Percentiles rank a stretch among this genome's conserved stretches.
Evolutionary conservation across 352 stramenopile species (phyloP).

Genomic region (Paralagenidium karlingii): DNA sequence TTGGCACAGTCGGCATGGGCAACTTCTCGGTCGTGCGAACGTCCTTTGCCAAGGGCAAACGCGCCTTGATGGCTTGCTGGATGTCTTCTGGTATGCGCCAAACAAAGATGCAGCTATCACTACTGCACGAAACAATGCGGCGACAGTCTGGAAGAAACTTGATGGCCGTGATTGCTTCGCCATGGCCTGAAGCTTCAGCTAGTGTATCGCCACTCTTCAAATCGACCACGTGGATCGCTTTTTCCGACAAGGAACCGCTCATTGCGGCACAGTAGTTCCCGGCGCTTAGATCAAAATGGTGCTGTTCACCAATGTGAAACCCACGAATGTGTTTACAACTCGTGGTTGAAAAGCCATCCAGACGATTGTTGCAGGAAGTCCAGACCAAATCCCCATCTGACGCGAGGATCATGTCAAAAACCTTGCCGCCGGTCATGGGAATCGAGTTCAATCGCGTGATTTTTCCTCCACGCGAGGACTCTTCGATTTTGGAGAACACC

Average conservation of each 20-base stretch:
- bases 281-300: slow-evolving; percentile 50
- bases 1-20: slow-evolving; percentile 8
- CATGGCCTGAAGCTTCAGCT: slow-evolving; percentile 68
- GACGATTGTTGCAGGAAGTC: slow-evolving; percentile 61
- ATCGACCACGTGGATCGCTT: slow-evolving; percentile 79
- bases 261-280: slow-evolving; percentile 63
- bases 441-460: slow-evolving; percentile 26
- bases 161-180: slow-evolving; percentile 69
- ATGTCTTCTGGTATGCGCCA: slow-evolving; percentile 75
- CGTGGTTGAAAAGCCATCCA: slow-evolving; percentile 46
- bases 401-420: slow-evolving; percentile 66
- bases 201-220: slow-evolving; percentile 62
- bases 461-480: slow-evolving; percentile 15
- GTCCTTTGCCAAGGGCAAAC: slow-evolving; percentile 11
- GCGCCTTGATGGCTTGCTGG: slow-evolving; percentile 46
- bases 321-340: slow-evolving; percentile 45
- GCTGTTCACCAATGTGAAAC: slow-evolving; percentile 60
- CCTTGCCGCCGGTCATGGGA: slow-evolving; percentile 38
- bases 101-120: slow-evolving; percentile 82
- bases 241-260: slow-evolving; percentile 70
- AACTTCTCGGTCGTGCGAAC: slow-evolving; percentile 6
- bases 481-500: slow-evolving; percentile 33
- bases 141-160: slow-evolving; percentile 82
- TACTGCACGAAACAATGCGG: slow-evolving; percentile 67
- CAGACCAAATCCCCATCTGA: slow-evolving; percentile 55